Conservation (phyloP, 2,329 filamentous ascomycete genomes). For the Pseudocercospora fuligena region DNA sequence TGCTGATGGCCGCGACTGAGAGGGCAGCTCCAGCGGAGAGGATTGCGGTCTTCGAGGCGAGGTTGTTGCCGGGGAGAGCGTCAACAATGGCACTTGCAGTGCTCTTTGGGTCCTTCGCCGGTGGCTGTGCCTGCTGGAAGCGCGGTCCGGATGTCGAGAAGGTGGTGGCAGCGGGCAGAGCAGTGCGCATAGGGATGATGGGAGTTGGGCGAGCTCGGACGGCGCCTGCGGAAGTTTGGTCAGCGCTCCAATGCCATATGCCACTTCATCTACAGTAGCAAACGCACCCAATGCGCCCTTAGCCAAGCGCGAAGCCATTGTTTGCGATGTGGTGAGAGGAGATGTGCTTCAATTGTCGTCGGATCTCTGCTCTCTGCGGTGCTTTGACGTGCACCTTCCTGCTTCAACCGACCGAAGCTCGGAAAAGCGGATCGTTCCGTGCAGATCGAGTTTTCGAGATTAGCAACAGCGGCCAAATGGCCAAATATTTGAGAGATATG, state of each 20-base stretch:
- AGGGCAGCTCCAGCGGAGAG: constrained; percentile 90
- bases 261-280: background rate
- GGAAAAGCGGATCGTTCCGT: constrained; percentile 8
- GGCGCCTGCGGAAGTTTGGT: constrained; percentile 67
- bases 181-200: constrained; percentile 69
- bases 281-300: constrained; percentile 91
- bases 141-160: constrained; percentile 68
- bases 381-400: constrained; percentile 13
- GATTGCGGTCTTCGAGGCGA: constrained; percentile 95
- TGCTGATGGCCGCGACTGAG: constrained; percentile 94
- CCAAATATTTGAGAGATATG: background rate
- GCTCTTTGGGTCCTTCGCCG: constrained; percentile 88
- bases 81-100: constrained; percentile 97
- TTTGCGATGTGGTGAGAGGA: constrained; percentile 60
- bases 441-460: constrained; percentile 9
- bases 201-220: constrained; percentile 69
- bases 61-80: constrained; percentile 85
- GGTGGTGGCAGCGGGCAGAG: constrained; percentile 73
- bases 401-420: constrained; percentile 7
- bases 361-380: constrained; percentile 5
- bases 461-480: background rate
- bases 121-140: constrained; percentile 64
- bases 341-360: constrained; percentile 21
- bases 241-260: constrained; percentile 24
- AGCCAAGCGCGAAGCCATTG: constrained; percentile 98